Percentiles rank a stretch among this genome's conserved stretches.
phyloP scores from a whole-genome alignment of 2,329 filamentous ascomycete species.

The Leptodontidium sp. region DNA sequence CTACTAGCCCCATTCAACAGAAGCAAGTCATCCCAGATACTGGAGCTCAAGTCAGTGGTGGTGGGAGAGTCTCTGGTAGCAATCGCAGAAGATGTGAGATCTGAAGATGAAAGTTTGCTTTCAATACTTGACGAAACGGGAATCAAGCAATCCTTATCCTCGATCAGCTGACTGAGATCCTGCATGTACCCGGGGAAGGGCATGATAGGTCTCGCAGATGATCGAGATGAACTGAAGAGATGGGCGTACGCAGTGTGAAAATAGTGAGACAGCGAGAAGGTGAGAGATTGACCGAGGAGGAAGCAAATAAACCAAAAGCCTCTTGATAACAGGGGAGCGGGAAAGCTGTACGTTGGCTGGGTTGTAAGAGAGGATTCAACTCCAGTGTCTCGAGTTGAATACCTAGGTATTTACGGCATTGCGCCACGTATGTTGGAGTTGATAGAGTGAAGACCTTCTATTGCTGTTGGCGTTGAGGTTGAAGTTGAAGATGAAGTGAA shows the following conservation, averaged over 20 bases:
- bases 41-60: slow-evolving; percentile 16
- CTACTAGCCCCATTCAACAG: background rate
- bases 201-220: slow-evolving; percentile 15
- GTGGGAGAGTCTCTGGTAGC: background rate
- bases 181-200: slow-evolving; percentile 29
- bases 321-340: background rate
- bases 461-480: slow-evolving; percentile 6
- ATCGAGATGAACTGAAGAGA: background rate
- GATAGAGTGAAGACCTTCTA: background rate
- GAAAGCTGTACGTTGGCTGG: background rate
- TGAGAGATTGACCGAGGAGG: background rate
- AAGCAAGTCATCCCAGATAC: slow-evolving; percentile 17
- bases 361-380: slow-evolving; percentile 12
- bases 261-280: background rate
- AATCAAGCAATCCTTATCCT: slow-evolving; percentile 38
- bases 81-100: slow-evolving; percentile 10
- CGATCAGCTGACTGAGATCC: slow-evolving; percentile 33
- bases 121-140: slow-evolving; percentile 21
- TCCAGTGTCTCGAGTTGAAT: background rate
- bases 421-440: background rate
- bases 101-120: slow-evolving; percentile 14
- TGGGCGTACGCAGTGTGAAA: background rate
- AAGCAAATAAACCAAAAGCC: background rate
- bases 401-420: background rate
- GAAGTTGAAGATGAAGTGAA: background rate